Base-by-base conservation (phyloP, 2,329 filamentous ascomycete genomes). In the Chaetothyriales sp. region DNA sequence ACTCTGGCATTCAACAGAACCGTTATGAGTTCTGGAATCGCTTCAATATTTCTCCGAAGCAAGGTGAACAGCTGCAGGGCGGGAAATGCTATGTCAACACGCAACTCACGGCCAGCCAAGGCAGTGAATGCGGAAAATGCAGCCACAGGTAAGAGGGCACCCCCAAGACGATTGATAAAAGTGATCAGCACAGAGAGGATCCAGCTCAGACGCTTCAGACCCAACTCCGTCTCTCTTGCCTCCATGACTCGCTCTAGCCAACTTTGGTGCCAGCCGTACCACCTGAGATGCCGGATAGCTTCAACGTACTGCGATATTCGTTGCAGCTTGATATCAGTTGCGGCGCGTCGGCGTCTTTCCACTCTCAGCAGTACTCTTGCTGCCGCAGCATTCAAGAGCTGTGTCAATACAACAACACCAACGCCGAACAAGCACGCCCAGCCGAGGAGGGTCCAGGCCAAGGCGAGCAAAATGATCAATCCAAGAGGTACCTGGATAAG, bases 221-320 rank as follows among this genome's bases (percentile, higher is more conserved):
- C 74, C 49, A 92, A 66, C 65, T 92, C 86, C 40, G 77, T 74
- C 52, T 82, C 74, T 54, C 86, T 76, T 6, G 82, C 77, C 48
- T 79, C 73, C 70, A 88, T 77, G 52, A 89, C 85, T 37, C 78
- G 76, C 1, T 71, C 71, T 8, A 89, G 73, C 86, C 86, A 90
- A 49, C 80, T 76, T 50, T 79, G 76, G 66, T 90, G 85, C 86
- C 86, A 92, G 44, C 84, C 84, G 62, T 89, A 89, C 83, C 83
- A 89, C 37, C 85, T 77, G 19, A 89, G 70, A 62, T 90, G 86
- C 2, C 88, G 79, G 51, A 92, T 87, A 0, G 86, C 82, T 65
- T 94, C 88, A 49, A 95, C 85, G 54, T 94, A 92, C 62, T 94
- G 87, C 1, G 84, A 83, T 1, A 87, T 86, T 4, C 85, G 79